phyloP scores from a whole-genome alignment of 768 basidiomycete species.

The Mycena rosella region DNA sequence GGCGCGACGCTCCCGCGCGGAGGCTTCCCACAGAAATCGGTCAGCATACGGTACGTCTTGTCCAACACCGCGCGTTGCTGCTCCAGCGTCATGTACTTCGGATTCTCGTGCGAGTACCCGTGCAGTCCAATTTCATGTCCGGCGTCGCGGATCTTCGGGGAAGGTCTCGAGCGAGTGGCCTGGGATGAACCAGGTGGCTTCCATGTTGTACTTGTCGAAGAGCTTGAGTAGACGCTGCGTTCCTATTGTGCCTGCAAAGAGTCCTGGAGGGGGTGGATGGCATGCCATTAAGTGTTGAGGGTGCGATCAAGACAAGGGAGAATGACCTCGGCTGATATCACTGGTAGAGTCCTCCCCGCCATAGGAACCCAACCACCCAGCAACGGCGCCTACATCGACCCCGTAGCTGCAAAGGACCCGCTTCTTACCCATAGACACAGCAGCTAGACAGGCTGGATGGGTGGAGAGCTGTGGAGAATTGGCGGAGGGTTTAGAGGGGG shows the following conservation, averaged over 20 bases:
- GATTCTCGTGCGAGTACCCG: conserved; percentile 59
- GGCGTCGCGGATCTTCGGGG: conserved; percentile 75
- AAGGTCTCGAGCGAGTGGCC: conserved; percentile 85
- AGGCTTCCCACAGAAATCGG: conserved; percentile 72
- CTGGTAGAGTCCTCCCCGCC: conserved; percentile 80
- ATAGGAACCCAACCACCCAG: conserved; percentile 80
- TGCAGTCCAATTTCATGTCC: conserved; percentile 75
- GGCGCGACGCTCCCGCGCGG: conserved; percentile 75
- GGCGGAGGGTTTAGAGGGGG: no score
- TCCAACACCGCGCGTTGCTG: conserved; percentile 82
- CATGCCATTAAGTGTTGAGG: neutral
- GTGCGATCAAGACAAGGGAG: no score
- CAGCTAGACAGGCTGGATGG: neutral
- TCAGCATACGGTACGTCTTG: conserved; percentile 73
- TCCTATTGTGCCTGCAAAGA: conserved; percentile 85
- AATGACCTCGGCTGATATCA: conserved; percentile 69
- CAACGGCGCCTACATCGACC: conserved; percentile 82
- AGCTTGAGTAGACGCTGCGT: conserved; percentile 75
- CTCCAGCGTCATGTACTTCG: conserved; percentile 65
- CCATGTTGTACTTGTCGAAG: conserved; percentile 76
- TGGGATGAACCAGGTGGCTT: conserved; percentile 83
- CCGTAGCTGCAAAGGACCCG: conserved; percentile 71
- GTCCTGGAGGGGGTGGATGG: conserved; percentile 54
- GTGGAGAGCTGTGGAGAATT: no score
- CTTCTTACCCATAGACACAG: conserved; percentile 62